A percentile compares a stretch with the other conserved stretches of the same genome.
These are phyloP conservation scores for Cochlearia excelsa DNA, from an alignment of 345 rosid species.

Conservation along the genomic window DNA sequence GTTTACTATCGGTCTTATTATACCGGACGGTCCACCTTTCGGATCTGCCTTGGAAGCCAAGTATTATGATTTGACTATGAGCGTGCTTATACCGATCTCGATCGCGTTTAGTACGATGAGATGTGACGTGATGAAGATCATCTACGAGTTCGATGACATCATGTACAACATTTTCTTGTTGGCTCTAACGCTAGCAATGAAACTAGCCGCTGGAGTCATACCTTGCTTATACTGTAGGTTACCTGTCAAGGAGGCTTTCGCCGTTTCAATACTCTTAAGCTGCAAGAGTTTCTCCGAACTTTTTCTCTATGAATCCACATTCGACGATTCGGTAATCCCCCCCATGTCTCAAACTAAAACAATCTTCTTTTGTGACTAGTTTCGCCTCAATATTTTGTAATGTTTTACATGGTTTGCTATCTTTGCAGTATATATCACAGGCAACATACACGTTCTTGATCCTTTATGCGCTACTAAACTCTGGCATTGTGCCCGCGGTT, in stretches of 20 bases:
- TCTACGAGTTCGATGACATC: constrained; percentile 19
- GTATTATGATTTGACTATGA: constrained; percentile 4
- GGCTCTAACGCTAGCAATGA: constrained; percentile 7
- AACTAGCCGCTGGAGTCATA: not conserved
- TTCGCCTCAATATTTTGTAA: too few relatives aligned
- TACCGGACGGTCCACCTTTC: constrained; percentile 45
- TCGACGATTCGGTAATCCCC: constrained; percentile 11
- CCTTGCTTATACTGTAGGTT: constrained; percentile 28
- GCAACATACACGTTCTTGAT: constrained; percentile 23
- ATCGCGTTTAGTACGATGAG: constrained; percentile 21
- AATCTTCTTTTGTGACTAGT: not conserved
- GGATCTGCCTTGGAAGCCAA: constrained; percentile 34
- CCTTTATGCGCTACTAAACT: not conserved
- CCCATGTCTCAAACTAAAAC: not conserved
- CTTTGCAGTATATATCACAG: constrained; percentile 14
- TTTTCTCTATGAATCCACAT: constrained; percentile 6
- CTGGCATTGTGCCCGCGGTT: constrained; percentile 18
- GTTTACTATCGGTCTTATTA: constrained; percentile 32
- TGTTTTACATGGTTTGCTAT: too few relatives aligned
- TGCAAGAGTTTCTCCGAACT: constrained; percentile 21
- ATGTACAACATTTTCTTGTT: constrained; percentile 10
- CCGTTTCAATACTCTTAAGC: constrained; percentile 15
- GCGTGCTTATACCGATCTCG: constrained; percentile 9
- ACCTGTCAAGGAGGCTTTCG: constrained; percentile 23
- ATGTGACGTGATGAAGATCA: constrained; percentile 21